Conservation (phyloP, 139 green algal genomes). For the Chlorella sp. region DNA sequence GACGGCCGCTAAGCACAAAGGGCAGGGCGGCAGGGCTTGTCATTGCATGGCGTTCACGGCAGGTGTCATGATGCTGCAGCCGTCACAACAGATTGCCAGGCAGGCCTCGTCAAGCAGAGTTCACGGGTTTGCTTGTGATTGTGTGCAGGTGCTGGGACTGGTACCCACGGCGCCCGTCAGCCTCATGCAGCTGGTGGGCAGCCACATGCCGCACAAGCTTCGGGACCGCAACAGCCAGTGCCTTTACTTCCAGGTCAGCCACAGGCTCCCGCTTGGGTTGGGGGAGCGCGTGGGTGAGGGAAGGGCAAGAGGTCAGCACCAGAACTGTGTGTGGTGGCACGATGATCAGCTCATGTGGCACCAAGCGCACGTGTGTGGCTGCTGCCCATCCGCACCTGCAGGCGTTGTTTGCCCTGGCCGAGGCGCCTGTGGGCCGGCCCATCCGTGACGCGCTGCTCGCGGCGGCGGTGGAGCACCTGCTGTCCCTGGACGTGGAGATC, state of each 20-base stretch:
- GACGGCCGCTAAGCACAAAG: no score
- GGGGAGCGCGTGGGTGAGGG: no score
- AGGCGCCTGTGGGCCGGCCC: conserved; percentile 35
- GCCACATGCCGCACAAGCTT: conserved; percentile 63
- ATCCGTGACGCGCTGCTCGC: conserved; percentile 60
- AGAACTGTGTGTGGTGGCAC: no score
- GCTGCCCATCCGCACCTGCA: no score
- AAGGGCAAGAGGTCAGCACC: no score
- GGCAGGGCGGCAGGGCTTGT: no score
- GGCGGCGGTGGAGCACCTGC: conserved; percentile 63
- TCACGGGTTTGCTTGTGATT: not conserved
- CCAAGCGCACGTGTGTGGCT: no score
- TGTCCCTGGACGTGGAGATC: conserved; percentile 80
- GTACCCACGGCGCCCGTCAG: conserved; percentile 56
- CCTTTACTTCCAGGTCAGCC: no score
- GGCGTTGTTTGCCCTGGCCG: conserved; percentile 49
- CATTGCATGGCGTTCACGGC: no score
- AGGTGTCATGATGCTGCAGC: not conserved
- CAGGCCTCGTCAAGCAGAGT: not conserved
- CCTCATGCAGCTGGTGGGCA: conserved; percentile 49
- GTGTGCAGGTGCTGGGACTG: conserved; percentile 51
- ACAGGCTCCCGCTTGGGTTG: no score
- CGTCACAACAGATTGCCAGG: not conserved
- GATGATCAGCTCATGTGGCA: no score
- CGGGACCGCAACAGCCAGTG: conserved; percentile 59